Evolutionary conservation across 495 filamentous ascomycete genomes (phyloP), one percentile per base, ranked within the genome.

Genomic region (Podospora conica): DNA sequence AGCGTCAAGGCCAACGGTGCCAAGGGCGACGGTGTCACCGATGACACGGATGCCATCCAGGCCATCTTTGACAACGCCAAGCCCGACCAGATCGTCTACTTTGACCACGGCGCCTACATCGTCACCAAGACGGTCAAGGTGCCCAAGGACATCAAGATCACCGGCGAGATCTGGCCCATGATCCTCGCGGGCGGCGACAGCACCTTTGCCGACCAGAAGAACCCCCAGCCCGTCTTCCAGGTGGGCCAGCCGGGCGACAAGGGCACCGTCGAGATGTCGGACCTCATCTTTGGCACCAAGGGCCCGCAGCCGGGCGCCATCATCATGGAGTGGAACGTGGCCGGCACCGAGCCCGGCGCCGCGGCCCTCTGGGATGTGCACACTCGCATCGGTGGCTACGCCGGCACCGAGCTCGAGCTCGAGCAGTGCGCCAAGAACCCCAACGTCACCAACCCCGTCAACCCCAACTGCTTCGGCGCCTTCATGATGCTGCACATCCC

Each of bases 351-450:
- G 9, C 87, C 89, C 55, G 93, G 91, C 64, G 85, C 88, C 0
- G 84, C 84, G 8, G 93, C 86, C 40, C 86, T 97, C 79, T 98
- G 92, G 92, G 94, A 98, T 73, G 90, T 93, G 9, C 94, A 97
- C 77, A 88, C 91, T 76, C 91, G 94, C 65, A 84, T 91, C 71
- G 89, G 93, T 63, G 94, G 94, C 10, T 86, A 89, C 24, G 87
- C 88, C 6, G 93, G 93, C 57, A 96, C 93, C 3, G 74, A 87
- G 58, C 81, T 97, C 12, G 91, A 96, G 75, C 87, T 88, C 10
- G 82, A 91, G 75, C 86, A 80, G 28, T 97, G 93, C 76, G 70
- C 81, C 66, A 92, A 91, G 81, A 88, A 85, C 63, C 90, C 91
- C 9, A 81, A 79, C 33, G 76, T 80, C 31, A 83, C 81, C 24